These are phyloP conservation scores for Ceratobasidium sp. DNA, from an alignment of 1,284 basidiomycete species.

Conservation along the genomic window DNA sequence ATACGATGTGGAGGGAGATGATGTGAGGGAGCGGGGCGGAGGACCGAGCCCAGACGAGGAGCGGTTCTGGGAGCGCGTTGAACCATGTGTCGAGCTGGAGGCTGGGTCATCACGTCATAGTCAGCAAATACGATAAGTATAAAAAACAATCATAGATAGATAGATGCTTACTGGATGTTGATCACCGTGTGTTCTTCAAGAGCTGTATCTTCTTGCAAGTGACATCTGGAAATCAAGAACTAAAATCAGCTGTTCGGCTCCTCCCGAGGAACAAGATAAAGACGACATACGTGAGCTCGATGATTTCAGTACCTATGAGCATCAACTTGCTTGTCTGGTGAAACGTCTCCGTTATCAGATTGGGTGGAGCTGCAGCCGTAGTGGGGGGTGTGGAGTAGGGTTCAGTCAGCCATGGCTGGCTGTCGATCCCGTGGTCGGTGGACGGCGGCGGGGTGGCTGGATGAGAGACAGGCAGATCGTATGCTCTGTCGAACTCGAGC, in stretches of 20 bases:
- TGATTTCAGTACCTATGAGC: slow-evolving; percentile 67
- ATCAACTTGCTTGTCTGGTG: slow-evolving; percentile 68
- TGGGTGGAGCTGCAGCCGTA: too few relatives aligned
- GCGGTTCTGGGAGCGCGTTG: slow-evolving; percentile 65
- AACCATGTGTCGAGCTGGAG: slow-evolving; percentile 74
- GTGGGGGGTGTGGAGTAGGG: neutral
- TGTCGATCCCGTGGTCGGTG: slow-evolving; percentile 18
- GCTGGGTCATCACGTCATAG: too few relatives aligned
- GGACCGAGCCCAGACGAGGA: slow-evolving; percentile 63
- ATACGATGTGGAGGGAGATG: slow-evolving; percentile 67
- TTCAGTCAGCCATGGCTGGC: slow-evolving; percentile 4
- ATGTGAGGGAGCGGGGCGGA: slow-evolving; percentile 70
- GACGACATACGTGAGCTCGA: slow-evolving; percentile 71
- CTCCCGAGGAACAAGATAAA: too few relatives aligned
- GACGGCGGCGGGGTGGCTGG: slow-evolving; percentile 8
- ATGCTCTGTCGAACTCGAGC: too few relatives aligned
- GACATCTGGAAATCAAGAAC: too few relatives aligned
- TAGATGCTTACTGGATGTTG: slow-evolving; percentile 8
- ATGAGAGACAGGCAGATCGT: too few relatives aligned
- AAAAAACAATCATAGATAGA: too few relatives aligned
- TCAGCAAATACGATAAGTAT: too few relatives aligned
- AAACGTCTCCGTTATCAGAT: slow-evolving; percentile 64
- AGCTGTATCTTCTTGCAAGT: too few relatives aligned
- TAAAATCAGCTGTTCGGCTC: neutral
- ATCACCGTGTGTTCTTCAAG: slow-evolving; percentile 6